Evolutionary conservation across 768 basidiomycete species (phyloP).

Genomic region (Astraeus odoratus): DNA sequence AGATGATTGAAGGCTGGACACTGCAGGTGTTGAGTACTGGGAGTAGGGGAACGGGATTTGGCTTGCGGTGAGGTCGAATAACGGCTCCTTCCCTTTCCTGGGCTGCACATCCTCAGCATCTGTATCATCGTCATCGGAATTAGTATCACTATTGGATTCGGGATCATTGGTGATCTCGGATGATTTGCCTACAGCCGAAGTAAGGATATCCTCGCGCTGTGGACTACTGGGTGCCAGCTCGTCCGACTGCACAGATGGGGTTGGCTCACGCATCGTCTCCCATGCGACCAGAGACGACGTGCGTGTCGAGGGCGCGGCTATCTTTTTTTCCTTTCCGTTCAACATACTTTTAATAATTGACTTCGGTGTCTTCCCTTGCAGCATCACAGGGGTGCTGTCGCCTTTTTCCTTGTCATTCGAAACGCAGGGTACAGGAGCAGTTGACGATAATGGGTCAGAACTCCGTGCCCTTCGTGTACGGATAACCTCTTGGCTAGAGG

Average conservation of each 20-base stretch:
- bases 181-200: constrained; percentile 9
- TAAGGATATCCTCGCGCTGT: background rate
- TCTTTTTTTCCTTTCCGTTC: background rate
- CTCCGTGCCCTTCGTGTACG: constrained; percentile 14
- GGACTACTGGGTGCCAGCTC: constrained; percentile 32
- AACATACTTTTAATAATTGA: background rate
- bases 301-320: background rate
- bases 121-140: background rate
- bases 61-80: constrained; percentile 49
- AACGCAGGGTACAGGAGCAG: constrained; percentile 4
- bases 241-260: constrained; percentile 24
- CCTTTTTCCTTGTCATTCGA: constrained; percentile 3
- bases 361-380: background rate
- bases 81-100: constrained; percentile 16
- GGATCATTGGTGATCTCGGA: background rate
- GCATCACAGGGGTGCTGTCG: constrained; percentile 8
- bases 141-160: no score
- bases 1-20: constrained; percentile 12
- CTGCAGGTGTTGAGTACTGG: constrained; percentile 27
- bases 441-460: constrained; percentile 5
- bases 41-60: constrained; percentile 52
- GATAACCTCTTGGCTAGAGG: constrained; percentile 18
- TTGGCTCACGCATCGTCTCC: constrained; percentile 24
- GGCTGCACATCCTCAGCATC: background rate
- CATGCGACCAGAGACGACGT: constrained; percentile 18